Base-by-base conservation (phyloP, 495 filamentous ascomycete genomes). In the Talaromyces stipitatus region DNA sequence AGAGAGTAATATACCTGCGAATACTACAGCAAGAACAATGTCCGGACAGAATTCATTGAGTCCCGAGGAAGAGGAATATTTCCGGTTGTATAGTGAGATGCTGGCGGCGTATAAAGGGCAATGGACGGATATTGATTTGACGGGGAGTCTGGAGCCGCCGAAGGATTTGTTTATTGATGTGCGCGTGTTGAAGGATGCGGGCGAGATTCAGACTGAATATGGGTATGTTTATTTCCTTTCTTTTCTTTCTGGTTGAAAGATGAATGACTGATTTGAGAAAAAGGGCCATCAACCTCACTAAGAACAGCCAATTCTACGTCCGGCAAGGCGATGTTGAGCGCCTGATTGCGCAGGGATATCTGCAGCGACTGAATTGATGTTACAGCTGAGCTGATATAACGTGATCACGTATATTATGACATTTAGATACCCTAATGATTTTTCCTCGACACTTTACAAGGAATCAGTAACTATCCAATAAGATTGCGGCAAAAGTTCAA, bases 151-250 rank as follows among this genome's bases (percentile, higher is more conserved):
- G 68, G 92, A 97, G 66, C 95, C 95, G 30, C 94, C 95, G 28
- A 84, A 82, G 66, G 95, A 99, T 75, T 72, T 99, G 52, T 99
- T 99, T 67, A 95, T 99, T 68, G 95, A 99, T 72, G 95, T 99
- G 51, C 77, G 95, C 55, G 95, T 97, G 53, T 71, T 99, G 60
- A 96, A 94, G 67, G 94, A 99, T 76, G 95, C 92, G 43, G 95
- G 95, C 23, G 94, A 97, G 77, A 96, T 99, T 60, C 94, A 99
- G 74, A 99, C 95, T 10, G 95, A 99, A 76, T 99, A 97, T 70
- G 95, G 95, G 90, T 97, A 81, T 68, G 83, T 72, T 28, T 56
- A 23, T 56, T 26, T 18, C 50, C 30, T 29, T 22, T 53, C 38
- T 57, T 54, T 53, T 22, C 8, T 41, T 45, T 45, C 7, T 27